Conservation (phyloP, 208 protist species). For the Trypanosoma lewisi region DNA sequence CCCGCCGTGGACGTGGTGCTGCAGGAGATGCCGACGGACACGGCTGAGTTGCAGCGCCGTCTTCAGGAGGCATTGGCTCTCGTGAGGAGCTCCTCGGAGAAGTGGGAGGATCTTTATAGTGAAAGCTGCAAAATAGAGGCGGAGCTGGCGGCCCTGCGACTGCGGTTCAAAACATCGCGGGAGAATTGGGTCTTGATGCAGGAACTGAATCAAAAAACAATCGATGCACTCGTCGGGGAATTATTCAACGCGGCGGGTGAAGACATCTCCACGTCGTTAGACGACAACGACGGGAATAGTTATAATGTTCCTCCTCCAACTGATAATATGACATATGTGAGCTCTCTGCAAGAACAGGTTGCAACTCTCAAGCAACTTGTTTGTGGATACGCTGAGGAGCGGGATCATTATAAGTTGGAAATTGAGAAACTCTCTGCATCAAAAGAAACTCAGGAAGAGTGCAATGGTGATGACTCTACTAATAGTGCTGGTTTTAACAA, state of each 20-base stretch:
- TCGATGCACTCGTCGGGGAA: conserved; percentile 34
- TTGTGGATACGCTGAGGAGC: conserved; percentile 29
- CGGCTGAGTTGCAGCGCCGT: conserved; percentile 8
- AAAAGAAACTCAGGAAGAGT: neutral
- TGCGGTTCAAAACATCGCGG: conserved; percentile 26
- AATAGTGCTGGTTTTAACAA: conserved; percentile 8
- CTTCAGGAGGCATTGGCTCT: conserved; percentile 8
- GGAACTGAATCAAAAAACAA: conserved; percentile 25
- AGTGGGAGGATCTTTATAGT: conserved; percentile 27
- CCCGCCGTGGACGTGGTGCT: neutral
- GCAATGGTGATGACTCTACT: neutral
- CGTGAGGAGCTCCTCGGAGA: conserved; percentile 19
- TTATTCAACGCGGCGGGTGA: neutral
- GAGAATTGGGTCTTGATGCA: conserved; percentile 31
- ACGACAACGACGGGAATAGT: neutral
- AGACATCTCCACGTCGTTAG: neutral
- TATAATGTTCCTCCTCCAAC: too few species aligned
- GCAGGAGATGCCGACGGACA: conserved; percentile 7
- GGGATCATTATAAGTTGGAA: conserved; percentile 19
- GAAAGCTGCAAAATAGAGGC: conserved; percentile 41
- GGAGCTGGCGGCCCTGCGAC: conserved; percentile 27
- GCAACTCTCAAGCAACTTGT: conserved; percentile 35
- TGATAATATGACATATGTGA: conserved; percentile 24
- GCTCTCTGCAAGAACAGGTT: conserved; percentile 36
- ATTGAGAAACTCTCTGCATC: neutral